Percentiles rank a stretch among this genome's conserved stretches.
These are phyloP conservation scores for Plasmodium yoelii DNA, from an alignment of 169 alveolate species.

Conservation along the genomic window DNA sequence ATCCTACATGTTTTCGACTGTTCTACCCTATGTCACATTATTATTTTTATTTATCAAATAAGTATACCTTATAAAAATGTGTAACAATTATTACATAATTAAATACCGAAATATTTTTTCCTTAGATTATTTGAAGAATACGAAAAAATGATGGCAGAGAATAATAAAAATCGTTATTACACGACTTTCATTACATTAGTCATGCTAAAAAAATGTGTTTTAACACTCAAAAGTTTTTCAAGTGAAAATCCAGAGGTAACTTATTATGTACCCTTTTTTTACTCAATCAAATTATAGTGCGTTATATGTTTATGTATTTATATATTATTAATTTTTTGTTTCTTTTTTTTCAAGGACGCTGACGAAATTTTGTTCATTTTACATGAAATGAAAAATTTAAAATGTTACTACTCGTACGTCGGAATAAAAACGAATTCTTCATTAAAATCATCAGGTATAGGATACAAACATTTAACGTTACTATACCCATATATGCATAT, in stretches of 20 bases:
- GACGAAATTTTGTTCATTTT: constrained; percentile 71
- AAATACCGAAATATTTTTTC: background rate
- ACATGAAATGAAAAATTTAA: constrained; percentile 66
- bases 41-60: background rate
- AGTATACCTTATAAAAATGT: background rate
- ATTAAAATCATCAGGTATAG: constrained; percentile 41
- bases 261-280: background rate
- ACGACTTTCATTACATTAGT: constrained; percentile 57
- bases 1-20: background rate
- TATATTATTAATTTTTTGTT: constrained; percentile 7
- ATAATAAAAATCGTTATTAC: constrained; percentile 46
- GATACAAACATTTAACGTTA: background rate
- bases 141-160: constrained; percentile 59
- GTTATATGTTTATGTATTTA: background rate
- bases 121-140: constrained; percentile 68
- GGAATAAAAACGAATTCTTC: constrained; percentile 24
- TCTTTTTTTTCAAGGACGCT: constrained; percentile 7
- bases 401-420: constrained; percentile 51
- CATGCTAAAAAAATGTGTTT: constrained; percentile 69
- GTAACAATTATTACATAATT: too few relatives aligned
- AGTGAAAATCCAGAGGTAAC: constrained; percentile 59
- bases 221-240: constrained; percentile 57
- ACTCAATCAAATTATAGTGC: background rate
- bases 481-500: background rate
- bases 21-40: background rate